A percentile compares a stretch with the other conserved stretches of the same genome.
phyloP scores from a whole-genome alignment of 495 filamentous ascomycete species.

The Xylaria palmicola region DNA sequence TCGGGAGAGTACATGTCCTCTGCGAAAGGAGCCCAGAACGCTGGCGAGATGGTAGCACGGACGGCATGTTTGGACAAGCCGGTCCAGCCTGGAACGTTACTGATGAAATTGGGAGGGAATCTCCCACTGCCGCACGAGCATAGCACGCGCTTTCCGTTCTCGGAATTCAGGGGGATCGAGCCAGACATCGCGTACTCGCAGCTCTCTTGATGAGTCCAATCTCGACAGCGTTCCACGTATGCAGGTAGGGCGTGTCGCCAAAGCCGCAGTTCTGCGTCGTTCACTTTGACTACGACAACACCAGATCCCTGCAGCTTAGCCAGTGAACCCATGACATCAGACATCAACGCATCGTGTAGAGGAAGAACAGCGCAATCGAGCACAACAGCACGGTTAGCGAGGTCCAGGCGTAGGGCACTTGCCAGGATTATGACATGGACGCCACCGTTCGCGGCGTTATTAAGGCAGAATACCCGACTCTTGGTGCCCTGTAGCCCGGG shows the following conservation, averaged over 20 bases:
- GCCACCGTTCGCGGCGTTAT: constrained; percentile 32
- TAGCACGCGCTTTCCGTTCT: constrained; percentile 13
- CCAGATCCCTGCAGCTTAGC: constrained; percentile 25
- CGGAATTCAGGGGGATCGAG: constrained; percentile 30
- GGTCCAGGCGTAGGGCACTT: constrained; percentile 38
- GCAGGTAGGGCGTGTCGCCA: constrained; percentile 51
- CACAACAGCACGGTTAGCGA: constrained; percentile 37
- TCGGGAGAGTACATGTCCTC: constrained; percentile 17
- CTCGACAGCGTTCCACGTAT: constrained; percentile 53
- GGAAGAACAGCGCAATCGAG: constrained; percentile 49
- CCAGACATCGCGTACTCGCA: constrained; percentile 45
- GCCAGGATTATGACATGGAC: constrained; percentile 27
- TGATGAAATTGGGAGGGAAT: constrained; percentile 30
- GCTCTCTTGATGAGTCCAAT: constrained; percentile 42
- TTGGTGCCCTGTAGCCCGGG: background rate
- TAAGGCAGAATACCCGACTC: background rate
- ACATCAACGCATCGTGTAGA: background rate
- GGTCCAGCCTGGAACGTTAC: constrained; percentile 25
- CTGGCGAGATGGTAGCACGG: constrained; percentile 33
- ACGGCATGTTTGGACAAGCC: constrained; percentile 26
- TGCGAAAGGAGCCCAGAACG: constrained; percentile 33
- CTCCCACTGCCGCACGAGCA: constrained; percentile 40
- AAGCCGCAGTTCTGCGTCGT: constrained; percentile 41
- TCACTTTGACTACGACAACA: constrained; percentile 29
- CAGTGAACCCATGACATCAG: constrained; percentile 8